Conservation (phyloP, 2,329 filamentous ascomycete species). For the Monosporascus sp. region DNA sequence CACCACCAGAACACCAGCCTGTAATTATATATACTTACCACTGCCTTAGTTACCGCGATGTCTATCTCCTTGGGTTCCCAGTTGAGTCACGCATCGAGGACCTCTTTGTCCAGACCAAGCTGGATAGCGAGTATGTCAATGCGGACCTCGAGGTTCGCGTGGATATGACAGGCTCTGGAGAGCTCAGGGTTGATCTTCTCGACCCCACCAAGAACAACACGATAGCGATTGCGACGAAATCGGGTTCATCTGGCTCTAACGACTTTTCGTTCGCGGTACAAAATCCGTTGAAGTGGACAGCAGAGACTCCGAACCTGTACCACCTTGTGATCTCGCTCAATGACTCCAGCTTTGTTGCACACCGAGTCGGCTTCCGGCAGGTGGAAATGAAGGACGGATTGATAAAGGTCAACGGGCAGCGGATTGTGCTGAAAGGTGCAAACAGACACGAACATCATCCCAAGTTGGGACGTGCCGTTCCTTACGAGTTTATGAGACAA, state of each 20-base stretch:
- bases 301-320: conserved; percentile 54
- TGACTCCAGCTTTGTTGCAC: conserved; percentile 31
- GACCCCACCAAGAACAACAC: conserved; percentile 50
- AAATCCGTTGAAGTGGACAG: conserved; percentile 54
- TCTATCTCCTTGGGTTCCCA: conserved; percentile 53
- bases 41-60: conserved; percentile 44
- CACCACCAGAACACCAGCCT: background rate
- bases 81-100: conserved; percentile 48
- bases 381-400: conserved; percentile 53
- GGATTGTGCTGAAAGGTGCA: conserved; percentile 52
- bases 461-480: conserved; percentile 47
- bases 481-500: conserved; percentile 46
- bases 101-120: conserved; percentile 45
- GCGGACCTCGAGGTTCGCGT: conserved; percentile 42
- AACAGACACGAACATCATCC: conserved; percentile 61
- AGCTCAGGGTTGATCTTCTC: conserved; percentile 52
- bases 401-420: conserved; percentile 51
- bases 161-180: conserved; percentile 46
- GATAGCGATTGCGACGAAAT: conserved; percentile 49
- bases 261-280: conserved; percentile 27
- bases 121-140: conserved; percentile 47
- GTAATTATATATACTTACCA: background rate
- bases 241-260: conserved; percentile 28
- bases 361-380: conserved; percentile 53
- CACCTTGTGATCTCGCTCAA: conserved; percentile 27